These are phyloP conservation scores for Phytophthora tentaculata DNA, from an alignment of 352 stramenopile genomes.

Conservation along the genomic window DNA sequence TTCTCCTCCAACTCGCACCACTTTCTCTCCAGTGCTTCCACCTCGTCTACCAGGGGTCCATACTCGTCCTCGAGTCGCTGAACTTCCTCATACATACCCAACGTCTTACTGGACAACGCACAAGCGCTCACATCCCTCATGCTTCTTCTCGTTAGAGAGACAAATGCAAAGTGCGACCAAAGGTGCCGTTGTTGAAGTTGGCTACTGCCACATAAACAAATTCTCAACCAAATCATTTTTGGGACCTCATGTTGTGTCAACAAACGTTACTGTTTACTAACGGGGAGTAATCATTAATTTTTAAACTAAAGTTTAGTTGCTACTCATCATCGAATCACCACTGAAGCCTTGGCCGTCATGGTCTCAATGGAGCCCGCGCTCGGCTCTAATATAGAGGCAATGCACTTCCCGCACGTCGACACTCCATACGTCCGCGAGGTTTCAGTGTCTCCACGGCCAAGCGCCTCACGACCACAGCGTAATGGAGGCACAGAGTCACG, in stretches of 20 bases:
- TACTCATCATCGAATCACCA: constrained; percentile 14
- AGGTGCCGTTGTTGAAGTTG: constrained; percentile 17
- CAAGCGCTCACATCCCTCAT: background rate
- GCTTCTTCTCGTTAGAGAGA: background rate
- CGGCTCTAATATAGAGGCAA: background rate
- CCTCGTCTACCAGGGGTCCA: background rate
- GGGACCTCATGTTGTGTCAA: background rate
- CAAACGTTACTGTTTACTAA: background rate
- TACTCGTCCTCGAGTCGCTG: background rate
- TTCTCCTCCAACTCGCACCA: constrained; percentile 1
- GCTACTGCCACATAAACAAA: constrained; percentile 14
- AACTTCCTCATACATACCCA: constrained; percentile 3
- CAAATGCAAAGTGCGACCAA: constrained; percentile 10
- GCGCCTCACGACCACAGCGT: constrained; percentile 12
- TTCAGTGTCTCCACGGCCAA: constrained; percentile 2
- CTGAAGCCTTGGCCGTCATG: constrained; percentile 2
- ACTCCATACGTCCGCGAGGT: constrained; percentile 17
- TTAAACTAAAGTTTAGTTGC: constrained; percentile 21
- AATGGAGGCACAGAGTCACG: constrained; percentile 4
- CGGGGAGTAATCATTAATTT: background rate
- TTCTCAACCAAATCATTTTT: background rate
- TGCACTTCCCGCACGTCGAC: background rate
- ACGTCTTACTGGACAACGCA: background rate
- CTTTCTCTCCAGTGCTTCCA: constrained; percentile 6
- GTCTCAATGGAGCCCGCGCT: background rate